Base-by-base conservation (phyloP, 2,329 filamentous ascomycete species). In the Xylaria multiplex region DNA sequence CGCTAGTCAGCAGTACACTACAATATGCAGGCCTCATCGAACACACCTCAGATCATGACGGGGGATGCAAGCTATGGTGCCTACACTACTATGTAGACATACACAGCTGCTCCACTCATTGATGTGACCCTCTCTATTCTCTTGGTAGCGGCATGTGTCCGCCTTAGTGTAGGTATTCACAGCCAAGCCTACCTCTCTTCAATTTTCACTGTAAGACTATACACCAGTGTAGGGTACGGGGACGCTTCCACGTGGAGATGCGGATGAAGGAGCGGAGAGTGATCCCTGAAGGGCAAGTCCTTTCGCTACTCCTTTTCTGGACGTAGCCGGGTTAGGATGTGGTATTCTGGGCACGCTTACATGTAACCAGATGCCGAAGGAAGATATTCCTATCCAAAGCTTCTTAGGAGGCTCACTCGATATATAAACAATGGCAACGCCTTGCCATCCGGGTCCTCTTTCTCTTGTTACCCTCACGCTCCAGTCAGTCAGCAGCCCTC, bases 351-450 rank as follows among this genome's bases (percentile, higher is more conserved):
- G 16, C 27, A 14, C 14, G 16, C 13, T 22, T 48, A 48, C 42
- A 16, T 14, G 49, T 45, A 42, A 22, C 30, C 14, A 19, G 42
- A 19, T 46, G 27, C 40, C 22, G 52, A 58, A 57, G 63, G 58
- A 65, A 54, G 53, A 32, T 30, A 7, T 24, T 42, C 27, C 32
- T 13, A 46, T 30, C 19, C 50, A 48, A n/a, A 4, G 42, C 16
- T 48, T 13, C 19, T 1, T 45, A 48, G 56, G 32, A 7, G 7
- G 14, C 27, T 8, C 8, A 6, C 22, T 30, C 37, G 19, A n/a
- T 65, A 65, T 65, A 62, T 62, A 65, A 58, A 62, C 48, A 54
- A 59, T n/a, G 32, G n/a, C 22, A 27, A 37, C n/a, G 40, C 42
- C 40, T 65, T 27, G 13, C 45, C 37, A 16, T 52, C 5, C 1